Evolutionary conservation across 768 basidiomycete species (phyloP), one percentile per base, ranked within the genome.

Genomic region (Rhizopogon vinicolor): DNA sequence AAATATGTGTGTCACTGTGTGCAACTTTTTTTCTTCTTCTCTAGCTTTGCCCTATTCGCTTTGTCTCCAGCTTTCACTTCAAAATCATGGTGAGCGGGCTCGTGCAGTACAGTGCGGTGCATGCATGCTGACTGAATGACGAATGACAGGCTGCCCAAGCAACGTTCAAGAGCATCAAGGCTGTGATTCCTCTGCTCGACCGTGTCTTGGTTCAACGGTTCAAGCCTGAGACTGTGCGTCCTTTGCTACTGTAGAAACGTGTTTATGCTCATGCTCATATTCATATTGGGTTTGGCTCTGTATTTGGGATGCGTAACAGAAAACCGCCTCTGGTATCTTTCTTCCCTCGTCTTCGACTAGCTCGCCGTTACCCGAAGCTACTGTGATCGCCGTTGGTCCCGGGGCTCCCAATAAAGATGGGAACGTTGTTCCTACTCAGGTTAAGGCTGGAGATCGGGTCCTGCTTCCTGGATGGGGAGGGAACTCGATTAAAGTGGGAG

Each of bases 281-380:
- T 25, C 12, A 53, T n/a, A 22, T 33, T 19, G 5, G 18, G 25
- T 44, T 3, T 19, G 52, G 12, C 2, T 33, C 7, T 25, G 25
- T 25, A 4, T 5, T 3, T 46, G 45, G 8, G 25, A 54, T 25
- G 45, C 48, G 33, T 49, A 39, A 40, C 63, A 98, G 95, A 97
- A 98, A 95, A 99, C 96, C n/a, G 89, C 97, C 3, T 74, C 89
- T 22, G 97, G 97, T 37, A 86, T 99, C 69, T 94, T 94, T 83
- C 80, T 99, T 44, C 97, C 97, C n/a, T 83, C 89, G 0, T 92
- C 93, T 1, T 85, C 90, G 5, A 93, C 91, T 28, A 82, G 71
- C 61, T 84, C 72, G 62, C 94, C 94, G 22, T 82, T 98, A n/a
- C 94, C 96, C 2, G 96, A 98, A 74, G 96, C 93, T 5, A 96